Evolutionary conservation across 345 rosid genomes (phyloP).

Genomic region (Punica granatum): DNA sequence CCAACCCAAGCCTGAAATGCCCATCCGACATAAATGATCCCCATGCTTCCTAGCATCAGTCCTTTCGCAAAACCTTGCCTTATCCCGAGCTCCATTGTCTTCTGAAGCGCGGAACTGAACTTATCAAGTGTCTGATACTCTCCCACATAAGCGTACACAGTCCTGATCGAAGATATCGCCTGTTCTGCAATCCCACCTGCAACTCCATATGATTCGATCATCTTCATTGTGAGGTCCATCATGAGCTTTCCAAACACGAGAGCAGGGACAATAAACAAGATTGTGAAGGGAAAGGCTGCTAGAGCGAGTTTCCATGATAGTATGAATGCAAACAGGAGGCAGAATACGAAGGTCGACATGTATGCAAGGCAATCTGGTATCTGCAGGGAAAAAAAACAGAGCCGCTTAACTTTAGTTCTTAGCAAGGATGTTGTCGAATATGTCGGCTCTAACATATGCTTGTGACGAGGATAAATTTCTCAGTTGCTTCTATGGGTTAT

Average conservation of each 20-base stretch:
- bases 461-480: background rate
- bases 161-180: constrained; percentile 57
- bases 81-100: constrained; percentile 41
- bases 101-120: constrained; percentile 44
- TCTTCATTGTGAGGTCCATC: constrained; percentile 53
- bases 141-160: constrained; percentile 52
- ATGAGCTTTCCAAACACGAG: constrained; percentile 57
- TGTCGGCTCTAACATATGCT: background rate
- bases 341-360: constrained; percentile 44
- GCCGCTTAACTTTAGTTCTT: background rate
- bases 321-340: constrained; percentile 38
- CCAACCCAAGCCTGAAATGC: constrained; percentile 63
- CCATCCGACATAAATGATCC: constrained; percentile 55
- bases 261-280: constrained; percentile 49
- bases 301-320: constrained; percentile 55
- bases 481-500: background rate
- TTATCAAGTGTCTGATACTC: constrained; percentile 36
- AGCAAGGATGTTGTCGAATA: background rate
- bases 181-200: constrained; percentile 71
- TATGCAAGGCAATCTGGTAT: constrained; percentile 48
- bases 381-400: constrained; percentile 22
- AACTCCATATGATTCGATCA: constrained; percentile 44
- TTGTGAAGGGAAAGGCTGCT: constrained; percentile 47
- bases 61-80: constrained; percentile 61
- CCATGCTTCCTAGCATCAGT: constrained; percentile 67